These are phyloP conservation scores for Lodderomyces elongisporus DNA, from an alignment of 1,139 yeast species.

Conservation along the genomic window DNA sequence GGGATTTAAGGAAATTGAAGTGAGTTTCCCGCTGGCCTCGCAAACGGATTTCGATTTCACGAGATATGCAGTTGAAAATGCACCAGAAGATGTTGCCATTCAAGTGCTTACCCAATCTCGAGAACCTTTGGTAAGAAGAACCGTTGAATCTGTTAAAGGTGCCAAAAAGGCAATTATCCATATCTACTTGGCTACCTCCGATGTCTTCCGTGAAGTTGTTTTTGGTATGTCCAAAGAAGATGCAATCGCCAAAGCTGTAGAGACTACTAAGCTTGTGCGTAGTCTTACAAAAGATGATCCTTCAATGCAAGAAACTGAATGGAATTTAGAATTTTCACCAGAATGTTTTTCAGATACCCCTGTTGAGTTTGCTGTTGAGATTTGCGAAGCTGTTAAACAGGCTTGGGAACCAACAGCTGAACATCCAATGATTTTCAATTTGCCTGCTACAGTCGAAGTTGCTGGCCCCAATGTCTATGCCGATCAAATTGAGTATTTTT, in stretches of 20 bases:
- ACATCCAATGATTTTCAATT: slow-evolving; percentile 42
- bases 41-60: slow-evolving; percentile 49
- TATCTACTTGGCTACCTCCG: slow-evolving; percentile 45
- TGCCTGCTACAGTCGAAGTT: slow-evolving; percentile 49
- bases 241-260: slow-evolving; percentile 38
- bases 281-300: slow-evolving; percentile 40
- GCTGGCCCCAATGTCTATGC: slow-evolving; percentile 47
- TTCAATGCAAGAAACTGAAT: slow-evolving; percentile 33
- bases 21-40: slow-evolving; percentile 45
- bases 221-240: slow-evolving; percentile 41
- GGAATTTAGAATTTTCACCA: slow-evolving; percentile 45
- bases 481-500: slow-evolving; percentile 46
- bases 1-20: slow-evolving; percentile 48
- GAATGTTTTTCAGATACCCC: slow-evolving; percentile 46
- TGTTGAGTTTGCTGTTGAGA: slow-evolving; percentile 38
- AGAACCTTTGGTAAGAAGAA: slow-evolving; percentile 40
- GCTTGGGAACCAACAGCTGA: slow-evolving; percentile 45
- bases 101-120: slow-evolving; percentile 47
- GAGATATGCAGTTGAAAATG: slow-evolving; percentile 42
- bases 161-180: slow-evolving; percentile 47
- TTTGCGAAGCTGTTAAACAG: slow-evolving; percentile 43
- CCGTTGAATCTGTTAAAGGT: slow-evolving; percentile 43
- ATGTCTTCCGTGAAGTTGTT: slow-evolving; percentile 43
- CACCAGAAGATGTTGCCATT: slow-evolving; percentile 43
- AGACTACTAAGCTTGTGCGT: slow-evolving; percentile 37